Evolutionary conservation across 352 stramenopile species (phyloP), one percentile per base, ranked within the genome.

Genomic region (Globisporangium irregulare): DNA sequence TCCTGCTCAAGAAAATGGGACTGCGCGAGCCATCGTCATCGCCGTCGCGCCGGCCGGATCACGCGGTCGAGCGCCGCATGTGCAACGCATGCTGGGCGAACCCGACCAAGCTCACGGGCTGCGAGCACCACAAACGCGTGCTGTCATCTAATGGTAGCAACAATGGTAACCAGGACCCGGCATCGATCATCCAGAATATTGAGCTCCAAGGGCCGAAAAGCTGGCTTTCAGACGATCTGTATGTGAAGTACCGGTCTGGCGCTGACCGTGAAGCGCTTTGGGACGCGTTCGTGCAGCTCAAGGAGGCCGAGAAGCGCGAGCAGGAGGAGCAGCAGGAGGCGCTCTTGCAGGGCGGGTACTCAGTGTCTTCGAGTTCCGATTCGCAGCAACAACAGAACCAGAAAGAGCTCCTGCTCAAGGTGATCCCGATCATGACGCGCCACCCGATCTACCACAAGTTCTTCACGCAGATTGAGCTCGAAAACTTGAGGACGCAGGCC

Each of bases 161-260:
- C 43, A 74, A 79, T 15, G 59, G 34, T 1, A 50, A n/a, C 12
- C 24, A 59, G 4, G 51, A 68, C 12, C 29, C 51, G 1, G 34
- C 43, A 8, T 20, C 53, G 14, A 32, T 69, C 14, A 12, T 61
- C 18, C 66, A 62, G 8, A 69, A 58, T 53, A 73, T 89, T 57
- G 81, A 90, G 74, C 67, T 91, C 8, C 82, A 96, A 59, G 89
- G 89, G 6, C 84, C 89, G 0, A 89, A 76, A 24, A 95, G 86
- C 51, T 96, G 89, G 89, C 64, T 83, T n/a, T 89, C 82, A 10
- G 80, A 80, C 62, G 89, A 96, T 62, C 62, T 95, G n/a, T 91
- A 78, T 55, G 74, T 89, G 36, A 95, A 94, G 46, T 96, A 91
- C 57, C 86, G 87, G 8, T 90, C 78, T 1, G 87, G 94, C 43